phyloP scores from a whole-genome alignment of 495 filamentous ascomycete species.

The Tuber microsphaerosporum region DNA sequence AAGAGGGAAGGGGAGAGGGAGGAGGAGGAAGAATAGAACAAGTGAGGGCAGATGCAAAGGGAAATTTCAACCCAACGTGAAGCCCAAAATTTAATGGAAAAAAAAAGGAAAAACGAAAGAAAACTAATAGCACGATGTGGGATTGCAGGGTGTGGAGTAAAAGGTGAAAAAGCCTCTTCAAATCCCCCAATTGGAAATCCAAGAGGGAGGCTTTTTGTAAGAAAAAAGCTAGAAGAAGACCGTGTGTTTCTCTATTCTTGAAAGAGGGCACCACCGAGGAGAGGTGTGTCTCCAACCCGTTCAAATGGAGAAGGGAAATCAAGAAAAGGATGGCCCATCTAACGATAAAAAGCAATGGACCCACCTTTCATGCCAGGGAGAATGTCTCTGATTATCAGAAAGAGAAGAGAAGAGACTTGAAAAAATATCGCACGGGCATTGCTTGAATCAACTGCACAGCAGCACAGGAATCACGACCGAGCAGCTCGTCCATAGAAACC shows the following conservation, averaged over 20 bases:
- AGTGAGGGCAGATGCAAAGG: background rate
- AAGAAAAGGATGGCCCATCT: background rate
- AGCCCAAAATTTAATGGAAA: background rate
- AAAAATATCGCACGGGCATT: background rate
- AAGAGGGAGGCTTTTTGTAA: background rate
- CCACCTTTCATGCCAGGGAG: background rate
- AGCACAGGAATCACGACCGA: background rate
- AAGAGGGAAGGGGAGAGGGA: constrained; percentile 9
- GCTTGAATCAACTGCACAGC: background rate
- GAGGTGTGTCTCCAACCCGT: background rate
- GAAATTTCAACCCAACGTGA: constrained; percentile 1
- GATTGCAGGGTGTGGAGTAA: background rate
- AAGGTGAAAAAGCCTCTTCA: background rate
- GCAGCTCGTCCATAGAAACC: background rate
- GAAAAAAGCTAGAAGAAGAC: background rate
- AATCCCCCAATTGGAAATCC: background rate
- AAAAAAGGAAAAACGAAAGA: background rate
- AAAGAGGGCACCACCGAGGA: background rate
- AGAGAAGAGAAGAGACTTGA: background rate
- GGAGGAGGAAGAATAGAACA: background rate
- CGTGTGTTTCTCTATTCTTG: background rate
- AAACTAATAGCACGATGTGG: background rate
- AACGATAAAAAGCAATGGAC: background rate
- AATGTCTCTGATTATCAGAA: background rate
- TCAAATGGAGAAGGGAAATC: background rate